Conservation (phyloP, 768 basidiomycete species). For the Russula ochroleuca region DNA sequence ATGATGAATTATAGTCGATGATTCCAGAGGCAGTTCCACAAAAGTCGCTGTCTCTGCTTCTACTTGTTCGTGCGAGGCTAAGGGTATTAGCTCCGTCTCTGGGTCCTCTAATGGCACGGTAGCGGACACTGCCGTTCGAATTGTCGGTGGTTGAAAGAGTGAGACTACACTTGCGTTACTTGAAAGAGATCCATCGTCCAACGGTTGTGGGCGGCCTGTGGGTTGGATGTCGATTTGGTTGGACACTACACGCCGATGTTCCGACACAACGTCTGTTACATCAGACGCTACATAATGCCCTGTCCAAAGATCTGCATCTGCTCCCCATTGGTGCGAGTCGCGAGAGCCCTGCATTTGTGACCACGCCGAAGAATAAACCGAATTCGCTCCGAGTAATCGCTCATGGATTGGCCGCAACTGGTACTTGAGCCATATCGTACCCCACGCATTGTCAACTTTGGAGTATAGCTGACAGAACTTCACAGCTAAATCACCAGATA, state of each 20-base stretch:
- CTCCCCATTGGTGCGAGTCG: background rate
- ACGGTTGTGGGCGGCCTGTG: background rate
- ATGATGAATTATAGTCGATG: background rate
- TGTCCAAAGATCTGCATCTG: background rate
- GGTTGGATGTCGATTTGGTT: background rate
- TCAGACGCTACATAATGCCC: background rate
- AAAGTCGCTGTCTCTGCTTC: background rate
- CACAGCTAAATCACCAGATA: background rate
- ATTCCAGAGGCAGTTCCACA: background rate
- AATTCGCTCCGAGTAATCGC: background rate
- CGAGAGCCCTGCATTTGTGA: background rate
- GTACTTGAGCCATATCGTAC: constrained; percentile 7
- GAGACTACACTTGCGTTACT: background rate
- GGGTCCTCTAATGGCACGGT: background rate
- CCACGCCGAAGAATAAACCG: background rate
- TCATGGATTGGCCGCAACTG: constrained; percentile 5
- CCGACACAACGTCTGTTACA: background rate
- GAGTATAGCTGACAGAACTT: constrained; percentile 6
- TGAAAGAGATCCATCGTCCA: background rate
- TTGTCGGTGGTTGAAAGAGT: background rate
- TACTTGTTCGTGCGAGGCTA: background rate
- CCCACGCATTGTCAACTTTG: background rate
- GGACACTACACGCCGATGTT: background rate
- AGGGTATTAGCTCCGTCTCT: background rate
- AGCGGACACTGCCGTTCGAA: background rate